Conservation (phyloP, 768 basidiomycete species). For the Xanthoconium stramineum region DNA sequence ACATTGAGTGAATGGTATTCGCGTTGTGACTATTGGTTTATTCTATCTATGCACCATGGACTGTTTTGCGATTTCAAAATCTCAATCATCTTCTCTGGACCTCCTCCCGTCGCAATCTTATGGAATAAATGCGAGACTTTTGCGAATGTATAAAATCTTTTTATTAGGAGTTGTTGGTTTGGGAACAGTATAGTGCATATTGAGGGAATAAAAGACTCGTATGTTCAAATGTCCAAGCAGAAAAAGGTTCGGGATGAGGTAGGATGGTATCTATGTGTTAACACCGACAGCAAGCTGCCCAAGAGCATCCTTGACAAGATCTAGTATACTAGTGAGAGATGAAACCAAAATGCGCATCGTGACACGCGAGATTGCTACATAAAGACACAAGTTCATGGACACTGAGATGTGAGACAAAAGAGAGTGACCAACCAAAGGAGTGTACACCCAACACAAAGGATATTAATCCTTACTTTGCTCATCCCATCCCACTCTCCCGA, state of each 20-base stretch:
- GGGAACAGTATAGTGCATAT: slow-evolving; percentile 24
- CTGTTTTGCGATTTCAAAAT: neutral
- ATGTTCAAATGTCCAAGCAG: slow-evolving; percentile 21
- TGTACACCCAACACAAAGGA: slow-evolving; percentile 20
- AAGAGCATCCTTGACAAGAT: slow-evolving; percentile 20
- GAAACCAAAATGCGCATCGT: slow-evolving; percentile 18
- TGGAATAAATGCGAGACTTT: neutral
- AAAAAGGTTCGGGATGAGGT: neutral
- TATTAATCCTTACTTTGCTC: slow-evolving; percentile 14
- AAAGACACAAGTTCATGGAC: slow-evolving; percentile 12
- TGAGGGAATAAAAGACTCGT: slow-evolving; percentile 24
- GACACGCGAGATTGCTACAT: slow-evolving; percentile 10
- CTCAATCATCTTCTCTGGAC: neutral
- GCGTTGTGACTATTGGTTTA: neutral
- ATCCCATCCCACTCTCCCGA: slow-evolving; percentile 8
- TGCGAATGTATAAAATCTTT: slow-evolving; percentile 15
- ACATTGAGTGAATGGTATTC: neutral
- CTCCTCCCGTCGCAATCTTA: neutral
- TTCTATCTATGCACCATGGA: neutral
- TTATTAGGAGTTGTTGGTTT: slow-evolving; percentile 24
- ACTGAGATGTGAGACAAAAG: neutral
- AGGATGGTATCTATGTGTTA: slow-evolving; percentile 9
- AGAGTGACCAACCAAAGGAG: slow-evolving; percentile 26
- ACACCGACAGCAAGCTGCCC: slow-evolving; percentile 18
- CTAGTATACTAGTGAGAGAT: slow-evolving; percentile 17